Conservation (phyloP, 768 basidiomycete genomes). For the Mycena rosella region DNA sequence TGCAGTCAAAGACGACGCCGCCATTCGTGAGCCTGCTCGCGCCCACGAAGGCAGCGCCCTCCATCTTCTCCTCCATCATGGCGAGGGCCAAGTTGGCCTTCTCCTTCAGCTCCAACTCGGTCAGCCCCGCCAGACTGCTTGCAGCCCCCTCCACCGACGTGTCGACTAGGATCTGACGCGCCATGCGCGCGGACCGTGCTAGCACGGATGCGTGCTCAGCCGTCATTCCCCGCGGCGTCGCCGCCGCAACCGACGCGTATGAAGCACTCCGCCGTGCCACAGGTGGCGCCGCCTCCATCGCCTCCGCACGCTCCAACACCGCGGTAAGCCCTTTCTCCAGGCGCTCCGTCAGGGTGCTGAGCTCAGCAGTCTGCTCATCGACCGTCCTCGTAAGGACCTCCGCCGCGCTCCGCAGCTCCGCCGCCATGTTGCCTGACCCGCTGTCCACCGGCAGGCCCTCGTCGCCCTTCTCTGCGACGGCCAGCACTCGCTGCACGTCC, state of each 20-base stretch:
- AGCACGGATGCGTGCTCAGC: conserved; percentile 5
- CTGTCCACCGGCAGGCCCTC: no score
- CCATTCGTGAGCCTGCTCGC: conserved; percentile 7
- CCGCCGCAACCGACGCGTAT: neutral
- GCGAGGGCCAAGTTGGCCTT: conserved; percentile 5
- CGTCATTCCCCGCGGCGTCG: neutral
- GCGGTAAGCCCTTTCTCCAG: neutral
- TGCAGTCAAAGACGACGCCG: conserved; percentile 18
- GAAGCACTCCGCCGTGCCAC: neutral
- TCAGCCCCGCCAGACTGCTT: neutral
- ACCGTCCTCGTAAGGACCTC: neutral
- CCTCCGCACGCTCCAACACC: neutral
- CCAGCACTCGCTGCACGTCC: no score
- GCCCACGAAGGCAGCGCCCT: conserved; percentile 5
- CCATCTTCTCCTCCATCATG: conserved; percentile 1
- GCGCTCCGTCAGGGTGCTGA: neutral
- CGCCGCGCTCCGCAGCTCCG: neutral
- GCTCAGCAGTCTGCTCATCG: neutral
- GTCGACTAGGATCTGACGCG: conserved; percentile 13
- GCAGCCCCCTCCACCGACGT: neutral
- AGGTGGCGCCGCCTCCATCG: no score
- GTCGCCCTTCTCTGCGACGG: no score
- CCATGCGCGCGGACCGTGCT: neutral
- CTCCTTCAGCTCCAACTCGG: conserved; percentile 5
- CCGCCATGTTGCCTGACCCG: neutral